phyloP scores from a whole-genome alignment of 2,329 filamentous ascomycete species.

The Magnaporthales sp. region DNA sequence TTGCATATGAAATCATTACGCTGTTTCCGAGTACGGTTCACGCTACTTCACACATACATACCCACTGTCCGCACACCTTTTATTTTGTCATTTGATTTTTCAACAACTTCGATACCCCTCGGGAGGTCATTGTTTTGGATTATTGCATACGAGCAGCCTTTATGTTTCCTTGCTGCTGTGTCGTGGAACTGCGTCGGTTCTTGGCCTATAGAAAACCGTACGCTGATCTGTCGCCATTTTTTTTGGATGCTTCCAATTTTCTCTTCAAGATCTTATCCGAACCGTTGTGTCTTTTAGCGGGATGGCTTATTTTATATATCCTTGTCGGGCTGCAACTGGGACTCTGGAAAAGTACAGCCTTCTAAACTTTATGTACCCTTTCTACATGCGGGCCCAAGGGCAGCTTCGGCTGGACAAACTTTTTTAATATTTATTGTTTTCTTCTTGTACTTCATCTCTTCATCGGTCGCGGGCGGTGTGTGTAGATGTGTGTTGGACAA shows the following conservation, averaged over 20 bases:
- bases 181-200: not conserved
- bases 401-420: not conserved
- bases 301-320: not conserved
- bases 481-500: not conserved
- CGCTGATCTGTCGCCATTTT: not conserved
- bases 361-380: not conserved
- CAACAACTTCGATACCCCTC: constrained; percentile 35
- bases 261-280: not conserved
- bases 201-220: not conserved
- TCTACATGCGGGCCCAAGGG: not conserved
- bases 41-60: constrained; percentile 8
- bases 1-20: constrained; percentile 2
- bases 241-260: not conserved
- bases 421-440: not conserved
- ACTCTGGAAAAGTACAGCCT: not conserved
- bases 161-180: not conserved
- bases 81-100: constrained; percentile 13
- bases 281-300: constrained; percentile 1
- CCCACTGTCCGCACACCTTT: constrained; percentile 22
- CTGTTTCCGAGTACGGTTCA: constrained; percentile 5
- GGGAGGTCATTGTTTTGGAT: constrained; percentile 22
- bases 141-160: constrained; percentile 10
- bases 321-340: not conserved
- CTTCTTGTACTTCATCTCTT: not conserved
- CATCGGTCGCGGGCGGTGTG: not conserved